These are phyloP conservation scores for Begonia fuchsioides DNA, from an alignment of 306 rosid genomes.

Conservation along the genomic window DNA sequence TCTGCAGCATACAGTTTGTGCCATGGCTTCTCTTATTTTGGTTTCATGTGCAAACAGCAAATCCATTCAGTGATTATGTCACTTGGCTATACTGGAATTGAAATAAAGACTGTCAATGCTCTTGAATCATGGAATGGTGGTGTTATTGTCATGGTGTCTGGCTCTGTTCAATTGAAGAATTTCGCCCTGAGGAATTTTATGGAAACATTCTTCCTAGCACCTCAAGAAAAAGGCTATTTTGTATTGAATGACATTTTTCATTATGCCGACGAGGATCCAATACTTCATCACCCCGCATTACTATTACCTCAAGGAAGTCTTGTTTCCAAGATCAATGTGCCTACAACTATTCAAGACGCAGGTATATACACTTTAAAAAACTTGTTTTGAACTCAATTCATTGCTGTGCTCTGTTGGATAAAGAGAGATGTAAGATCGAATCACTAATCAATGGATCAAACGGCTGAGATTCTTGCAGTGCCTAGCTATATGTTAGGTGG, in stretches of 20 bases:
- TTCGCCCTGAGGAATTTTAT: conserved; percentile 65
- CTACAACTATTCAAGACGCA: conserved; percentile 39
- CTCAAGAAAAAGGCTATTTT: conserved; percentile 88
- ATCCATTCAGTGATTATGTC: conserved; percentile 85
- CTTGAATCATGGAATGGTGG: conserved; percentile 95
- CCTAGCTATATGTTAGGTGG: conserved; percentile 53
- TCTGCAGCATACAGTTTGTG: too few species aligned
- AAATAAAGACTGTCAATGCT: conserved; percentile 73
- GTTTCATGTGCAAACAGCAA: conserved; percentile 50
- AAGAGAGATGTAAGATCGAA: too few species aligned
- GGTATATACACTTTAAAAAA: conserved; percentile 20
- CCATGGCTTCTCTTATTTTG: not conserved
- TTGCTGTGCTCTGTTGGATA: not conserved
- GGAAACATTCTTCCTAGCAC: conserved; percentile 93
- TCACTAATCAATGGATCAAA: too few species aligned
- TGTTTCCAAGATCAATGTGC: conserved; percentile 38
- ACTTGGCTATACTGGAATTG: conserved; percentile 61
- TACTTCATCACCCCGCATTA: conserved; percentile 63
- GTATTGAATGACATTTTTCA: conserved; percentile 86
- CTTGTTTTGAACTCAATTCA: too few species aligned
- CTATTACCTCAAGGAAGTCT: conserved; percentile 57
- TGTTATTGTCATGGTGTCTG: conserved; percentile 85
- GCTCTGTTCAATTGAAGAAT: conserved; percentile 65
- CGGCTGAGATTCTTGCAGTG: conserved; percentile 32
- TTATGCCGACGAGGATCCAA: conserved; percentile 60